Evolutionary conservation across 352 stramenopile species (phyloP).

Genomic region (Pythium sukuiense): DNA sequence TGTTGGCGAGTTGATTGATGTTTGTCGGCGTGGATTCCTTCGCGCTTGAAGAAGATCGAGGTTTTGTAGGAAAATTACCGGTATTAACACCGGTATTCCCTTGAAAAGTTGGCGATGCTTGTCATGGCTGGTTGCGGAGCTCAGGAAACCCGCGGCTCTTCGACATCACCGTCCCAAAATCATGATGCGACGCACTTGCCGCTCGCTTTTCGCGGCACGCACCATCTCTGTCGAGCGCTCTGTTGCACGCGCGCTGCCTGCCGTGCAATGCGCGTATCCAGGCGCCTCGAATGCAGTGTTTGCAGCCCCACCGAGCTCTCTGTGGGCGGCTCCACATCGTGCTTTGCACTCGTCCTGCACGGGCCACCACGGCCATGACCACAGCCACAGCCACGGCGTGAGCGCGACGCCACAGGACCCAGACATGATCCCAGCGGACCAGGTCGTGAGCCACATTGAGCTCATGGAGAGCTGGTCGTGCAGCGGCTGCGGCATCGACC

Average conservation of each 20-base stretch:
- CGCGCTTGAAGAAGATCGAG: conserved; percentile 11
- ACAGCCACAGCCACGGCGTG: conserved; percentile 7
- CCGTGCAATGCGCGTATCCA: conserved; percentile 10
- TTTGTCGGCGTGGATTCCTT: background rate
- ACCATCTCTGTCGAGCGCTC: background rate
- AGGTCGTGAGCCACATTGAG: conserved; percentile 68
- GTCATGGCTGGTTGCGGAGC: conserved; percentile 22
- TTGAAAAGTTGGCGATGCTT: conserved; percentile 7
- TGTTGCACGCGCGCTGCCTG: background rate
- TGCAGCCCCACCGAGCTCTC: background rate
- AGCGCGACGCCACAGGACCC: background rate
- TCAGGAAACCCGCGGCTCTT: conserved; percentile 5
- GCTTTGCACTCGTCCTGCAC: conserved; percentile 12
- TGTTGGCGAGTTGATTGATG: conserved; percentile 5
- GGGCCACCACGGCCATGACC: conserved; percentile 5
- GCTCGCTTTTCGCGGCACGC: conserved; percentile 15
- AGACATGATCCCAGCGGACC: conserved; percentile 44
- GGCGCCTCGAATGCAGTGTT: conserved; percentile 2
- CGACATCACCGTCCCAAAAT: background rate
- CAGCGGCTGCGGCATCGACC: conserved; percentile 78
- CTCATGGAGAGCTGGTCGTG: conserved; percentile 86
- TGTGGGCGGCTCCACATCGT: conserved; percentile 14
- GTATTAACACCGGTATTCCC: conserved; percentile 2
- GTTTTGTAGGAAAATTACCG: conserved; percentile 12
- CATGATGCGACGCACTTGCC: conserved; percentile 23